Evolutionary conservation across 2,329 filamentous ascomycete genomes (phyloP).

Genomic region (Fusarium mexicanum): DNA sequence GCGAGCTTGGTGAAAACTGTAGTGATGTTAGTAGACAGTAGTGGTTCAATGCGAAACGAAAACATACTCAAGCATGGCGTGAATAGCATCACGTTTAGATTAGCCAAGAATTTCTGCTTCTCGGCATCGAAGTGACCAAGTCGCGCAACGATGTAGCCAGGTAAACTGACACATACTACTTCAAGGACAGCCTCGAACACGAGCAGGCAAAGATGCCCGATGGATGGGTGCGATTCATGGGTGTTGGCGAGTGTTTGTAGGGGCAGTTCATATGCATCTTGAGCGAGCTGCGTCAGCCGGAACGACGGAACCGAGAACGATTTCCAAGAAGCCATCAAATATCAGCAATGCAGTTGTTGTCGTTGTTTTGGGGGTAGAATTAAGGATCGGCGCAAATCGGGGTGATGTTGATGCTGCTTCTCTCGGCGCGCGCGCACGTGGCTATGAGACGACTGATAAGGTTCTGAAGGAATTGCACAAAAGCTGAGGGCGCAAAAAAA

Average conservation of each 20-base stretch:
- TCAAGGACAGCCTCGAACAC: conserved; percentile 96
- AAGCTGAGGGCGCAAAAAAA: background rate
- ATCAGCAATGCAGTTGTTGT: conserved; percentile 1
- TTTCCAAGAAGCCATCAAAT: conserved; percentile 51
- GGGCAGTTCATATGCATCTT: conserved; percentile 54
- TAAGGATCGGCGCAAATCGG: conserved; percentile 24
- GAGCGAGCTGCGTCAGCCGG: conserved; percentile 53
- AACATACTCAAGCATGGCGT: conserved; percentile 89
- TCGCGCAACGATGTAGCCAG: conserved; percentile 90
- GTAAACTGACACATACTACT: conserved; percentile 93
- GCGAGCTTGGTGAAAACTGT: conserved; percentile 96
- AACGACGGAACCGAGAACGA: conserved; percentile 56
- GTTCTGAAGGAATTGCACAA: background rate
- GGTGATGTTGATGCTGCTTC: conserved; percentile 10
- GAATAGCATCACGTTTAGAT: conserved; percentile 95
- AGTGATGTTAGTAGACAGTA: conserved; percentile 32
- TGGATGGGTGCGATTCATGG: conserved; percentile 69
- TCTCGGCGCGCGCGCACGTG: conserved; percentile 11
- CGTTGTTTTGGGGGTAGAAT: conserved; percentile 4
- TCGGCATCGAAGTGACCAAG: conserved; percentile 95
- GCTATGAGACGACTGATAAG: conserved; percentile 14
- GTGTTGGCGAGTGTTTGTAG: conserved; percentile 53
- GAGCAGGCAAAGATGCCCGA: conserved; percentile 77
- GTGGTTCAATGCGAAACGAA: background rate
- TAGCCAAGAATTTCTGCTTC: conserved; percentile 95